A percentile compares a stretch with the other conserved stretches of the same genome.
Evolutionary conservation across 768 basidiomycete species (phyloP).

Genomic region (Leccinum incarnatum): DNA sequence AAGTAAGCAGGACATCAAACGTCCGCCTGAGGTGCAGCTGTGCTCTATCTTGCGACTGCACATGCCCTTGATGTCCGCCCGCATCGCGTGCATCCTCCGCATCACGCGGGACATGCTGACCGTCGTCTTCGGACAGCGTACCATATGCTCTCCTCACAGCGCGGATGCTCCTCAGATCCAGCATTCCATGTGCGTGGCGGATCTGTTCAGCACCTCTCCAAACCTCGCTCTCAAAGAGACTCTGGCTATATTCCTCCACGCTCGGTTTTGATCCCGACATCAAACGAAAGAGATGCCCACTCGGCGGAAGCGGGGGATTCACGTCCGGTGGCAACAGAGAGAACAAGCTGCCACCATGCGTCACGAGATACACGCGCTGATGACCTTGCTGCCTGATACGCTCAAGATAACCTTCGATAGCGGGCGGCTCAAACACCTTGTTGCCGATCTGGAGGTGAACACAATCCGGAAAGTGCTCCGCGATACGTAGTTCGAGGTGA

Average conservation of each 20-base stretch:
- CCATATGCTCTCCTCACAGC: slow-evolving; percentile 55
- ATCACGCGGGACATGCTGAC: slow-evolving; percentile 27
- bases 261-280: slow-evolving; percentile 28
- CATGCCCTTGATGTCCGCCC: slow-evolving; percentile 59
- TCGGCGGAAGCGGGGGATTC: slow-evolving; percentile 71
- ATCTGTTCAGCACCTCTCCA: slow-evolving; percentile 64
- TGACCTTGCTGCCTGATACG: slow-evolving; percentile 58
- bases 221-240: slow-evolving; percentile 51
- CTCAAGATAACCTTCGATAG: slow-evolving; percentile 84
- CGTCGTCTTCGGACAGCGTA: slow-evolving; percentile 28
- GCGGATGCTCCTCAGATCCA: slow-evolving; percentile 70
- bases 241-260: slow-evolving; percentile 29
- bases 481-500: slow-evolving; percentile 71
- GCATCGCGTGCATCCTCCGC: slow-evolving; percentile 55
- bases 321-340: slow-evolving; percentile 49
- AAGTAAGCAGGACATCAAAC: slow-evolving; percentile 74
- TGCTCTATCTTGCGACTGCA: slow-evolving; percentile 40
- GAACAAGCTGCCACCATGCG: slow-evolving; percentile 75
- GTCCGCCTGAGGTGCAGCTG: slow-evolving; percentile 57
- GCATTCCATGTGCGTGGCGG: slow-evolving; percentile 59
- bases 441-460: slow-evolving; percentile 41
- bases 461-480: slow-evolving; percentile 59
- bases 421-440: slow-evolving; percentile 68
- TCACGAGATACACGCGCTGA: slow-evolving; percentile 64
- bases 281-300: slow-evolving; percentile 36